Base-by-base conservation (phyloP, 1,284 basidiomycete genomes). In the Rhodotorula sp. region DNA sequence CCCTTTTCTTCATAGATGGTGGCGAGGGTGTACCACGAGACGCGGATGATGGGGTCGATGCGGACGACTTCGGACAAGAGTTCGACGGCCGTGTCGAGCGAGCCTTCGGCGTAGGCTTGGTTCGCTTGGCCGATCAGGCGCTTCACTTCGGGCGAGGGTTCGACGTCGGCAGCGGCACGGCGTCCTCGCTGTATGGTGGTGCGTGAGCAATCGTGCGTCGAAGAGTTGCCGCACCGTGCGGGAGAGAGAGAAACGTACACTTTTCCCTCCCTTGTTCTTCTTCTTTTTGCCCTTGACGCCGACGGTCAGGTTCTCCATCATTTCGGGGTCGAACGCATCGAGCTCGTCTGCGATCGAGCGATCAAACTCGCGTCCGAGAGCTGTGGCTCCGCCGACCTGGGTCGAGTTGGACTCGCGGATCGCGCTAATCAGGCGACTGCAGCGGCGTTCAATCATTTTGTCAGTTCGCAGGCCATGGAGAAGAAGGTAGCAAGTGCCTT, bases 31-130 rank as follows among this genome's bases (percentile, higher is more conserved):
- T 87, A 86, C 94, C 95, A 97, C 0, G 94, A 92, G 6, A 87
- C 82, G 7, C 86, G 85, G 15, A 93, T 90, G 48, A 90, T 87
- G 3, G 94, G 93, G 80, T 98, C 95, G 68, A 95, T 93, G 15
- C 92, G 87, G 68, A 98, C 93, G 74, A 97, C 91, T 79, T 98
- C 92, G 79, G 91, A 88, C 85, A 95, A 91, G 58, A 66, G n/a
- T 60, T 98, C 95, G 67, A 95, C 91, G 16, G 93, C 90, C 74
- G 89, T 86, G 2, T 85, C 82, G 26, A 89, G 83, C 70, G 92
- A 83, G 63, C 84, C 86, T 76, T 90, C 87, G 62, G 94, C 87
- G 80, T 92, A 97, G 2, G 90, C 90, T 77, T 91, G 87, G 80
- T 95, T 97, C 38, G 92, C 95, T 69, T 91, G 87, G 23, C 92